Conservation (phyloP, 2,329 filamentous ascomycete species). For the Aureobasidium namibiae region DNA sequence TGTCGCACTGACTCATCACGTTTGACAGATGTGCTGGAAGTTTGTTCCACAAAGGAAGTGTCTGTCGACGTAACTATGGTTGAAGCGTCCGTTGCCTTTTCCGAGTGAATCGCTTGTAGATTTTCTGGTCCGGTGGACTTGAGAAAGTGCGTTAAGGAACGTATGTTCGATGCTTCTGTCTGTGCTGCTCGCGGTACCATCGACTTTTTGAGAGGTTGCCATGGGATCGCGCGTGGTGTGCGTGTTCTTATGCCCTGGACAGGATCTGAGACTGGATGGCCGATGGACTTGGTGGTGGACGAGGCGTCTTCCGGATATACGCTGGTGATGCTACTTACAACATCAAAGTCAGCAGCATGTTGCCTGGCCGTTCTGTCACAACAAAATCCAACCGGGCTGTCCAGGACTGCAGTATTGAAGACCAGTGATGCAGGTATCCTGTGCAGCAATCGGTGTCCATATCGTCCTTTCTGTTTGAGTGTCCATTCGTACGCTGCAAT, state of each 20-base stretch:
- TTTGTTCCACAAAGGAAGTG: neutral
- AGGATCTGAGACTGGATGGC: neutral
- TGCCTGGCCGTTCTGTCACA: neutral
- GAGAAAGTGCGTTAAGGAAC: neutral
- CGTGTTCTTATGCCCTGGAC: too few relatives aligned
- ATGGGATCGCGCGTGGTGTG: too few relatives aligned
- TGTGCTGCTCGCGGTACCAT: conserved; percentile 3
- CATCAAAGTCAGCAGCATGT: neutral
- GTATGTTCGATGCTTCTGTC: neutral
- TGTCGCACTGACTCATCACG: neutral
- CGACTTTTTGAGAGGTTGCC: neutral
- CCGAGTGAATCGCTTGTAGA: neutral
- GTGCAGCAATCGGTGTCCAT: neutral
- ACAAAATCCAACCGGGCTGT: neutral
- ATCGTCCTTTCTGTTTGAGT: neutral
- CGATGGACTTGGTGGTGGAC: neutral
- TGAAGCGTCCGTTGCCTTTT: neutral
- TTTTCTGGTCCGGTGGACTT: neutral
- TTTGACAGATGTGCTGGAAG: neutral
- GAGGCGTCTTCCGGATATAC: neutral
- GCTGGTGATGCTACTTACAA: neutral
- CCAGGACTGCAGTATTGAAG: neutral
- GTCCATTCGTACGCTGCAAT: conserved; percentile 1
- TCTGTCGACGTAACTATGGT: too few relatives aligned
- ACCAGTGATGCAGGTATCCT: neutral